Percentiles rank a stretch among this genome's conserved stretches.
These are phyloP conservation scores for Rhipidocladum racemiflorum DNA, from an alignment of 176 grass and related monocot species.

Conservation along the genomic window DNA sequence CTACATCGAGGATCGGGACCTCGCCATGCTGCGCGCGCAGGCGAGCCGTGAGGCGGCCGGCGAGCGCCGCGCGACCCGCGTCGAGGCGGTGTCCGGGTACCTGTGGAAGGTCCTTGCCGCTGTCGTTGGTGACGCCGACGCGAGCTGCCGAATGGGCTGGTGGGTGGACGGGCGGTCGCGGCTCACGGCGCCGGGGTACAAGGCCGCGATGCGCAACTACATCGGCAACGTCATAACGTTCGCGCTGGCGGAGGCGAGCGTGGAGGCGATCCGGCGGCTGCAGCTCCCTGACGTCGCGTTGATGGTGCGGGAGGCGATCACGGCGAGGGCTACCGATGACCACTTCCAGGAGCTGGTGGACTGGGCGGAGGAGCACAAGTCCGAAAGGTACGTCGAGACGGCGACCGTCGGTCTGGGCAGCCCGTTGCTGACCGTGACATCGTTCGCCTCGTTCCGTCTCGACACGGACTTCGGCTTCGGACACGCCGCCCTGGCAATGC, in stretches of 20 bases:
- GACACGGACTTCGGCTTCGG: slow-evolving; percentile 51
- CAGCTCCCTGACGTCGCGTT: not conserved
- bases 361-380: slow-evolving; percentile 40
- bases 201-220: slow-evolving; percentile 9
- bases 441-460: slow-evolving; percentile 9
- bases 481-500: slow-evolving; percentile 14
- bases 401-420: slow-evolving; percentile 30
- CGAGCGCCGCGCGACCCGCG: not conserved
- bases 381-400: slow-evolving; percentile 23
- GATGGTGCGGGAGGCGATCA: slow-evolving; percentile 33
- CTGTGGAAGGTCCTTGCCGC: slow-evolving; percentile 37
- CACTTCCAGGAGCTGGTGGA: slow-evolving; percentile 42
- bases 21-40: not conserved
- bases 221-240: slow-evolving; percentile 33
- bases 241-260: slow-evolving; percentile 8
- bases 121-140: not conserved
- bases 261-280: not conserved
- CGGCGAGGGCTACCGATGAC: slow-evolving; percentile 12
- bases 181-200: not conserved
- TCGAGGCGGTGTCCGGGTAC: slow-evolving; percentile 41
- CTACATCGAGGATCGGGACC: slow-evolving; percentile 17
- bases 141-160: slow-evolving; percentile 30
- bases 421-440: not conserved
- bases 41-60: not conserved
- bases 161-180: slow-evolving; percentile 29